These are phyloP conservation scores for Dactylellina haptotyla DNA, from an alignment of 2,329 filamentous ascomycete species.

Conservation along the genomic window DNA sequence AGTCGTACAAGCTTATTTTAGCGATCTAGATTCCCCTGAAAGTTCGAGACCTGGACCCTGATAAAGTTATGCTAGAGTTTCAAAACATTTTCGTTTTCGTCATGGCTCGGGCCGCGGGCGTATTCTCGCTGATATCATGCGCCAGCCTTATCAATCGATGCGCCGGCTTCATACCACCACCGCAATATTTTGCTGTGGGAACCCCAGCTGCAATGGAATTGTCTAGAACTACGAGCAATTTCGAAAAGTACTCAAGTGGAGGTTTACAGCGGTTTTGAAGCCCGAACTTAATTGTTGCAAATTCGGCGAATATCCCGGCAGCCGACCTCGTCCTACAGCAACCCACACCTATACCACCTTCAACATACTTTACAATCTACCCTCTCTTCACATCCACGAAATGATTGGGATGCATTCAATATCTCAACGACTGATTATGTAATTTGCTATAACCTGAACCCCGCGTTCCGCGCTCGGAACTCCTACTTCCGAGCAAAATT, in stretches of 20 bases:
- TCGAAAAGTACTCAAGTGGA: not conserved
- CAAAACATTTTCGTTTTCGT: not conserved
- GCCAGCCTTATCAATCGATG: not conserved
- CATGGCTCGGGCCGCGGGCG: not conserved
- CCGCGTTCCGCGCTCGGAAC: slow-evolving; percentile 2
- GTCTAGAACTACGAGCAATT: not conserved
- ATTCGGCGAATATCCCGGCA: not conserved
- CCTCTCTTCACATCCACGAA: slow-evolving; percentile 8
- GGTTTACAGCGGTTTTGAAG: not conserved
- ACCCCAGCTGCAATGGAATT: not conserved
- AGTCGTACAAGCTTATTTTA: slow-evolving; percentile 23
- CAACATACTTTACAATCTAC: slow-evolving; percentile 15
- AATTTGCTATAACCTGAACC: slow-evolving; percentile 29
- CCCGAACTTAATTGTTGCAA: no score
- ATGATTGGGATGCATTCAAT: slow-evolving; percentile 27
- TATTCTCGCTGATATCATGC: not conserved
- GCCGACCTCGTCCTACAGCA: not conserved
- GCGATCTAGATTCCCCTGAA: slow-evolving; percentile 6
- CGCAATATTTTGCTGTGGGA: not conserved
- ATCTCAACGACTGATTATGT: slow-evolving; percentile 32
- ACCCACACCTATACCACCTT: not conserved
- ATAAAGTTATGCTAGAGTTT: slow-evolving; percentile 11
- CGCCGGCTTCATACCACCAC: not conserved
- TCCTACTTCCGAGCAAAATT: slow-evolving; percentile 11
- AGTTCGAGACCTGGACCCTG: not conserved